phyloP scores from a whole-genome alignment of 2,329 filamentous ascomycete species.

The Apiospora marii region DNA sequence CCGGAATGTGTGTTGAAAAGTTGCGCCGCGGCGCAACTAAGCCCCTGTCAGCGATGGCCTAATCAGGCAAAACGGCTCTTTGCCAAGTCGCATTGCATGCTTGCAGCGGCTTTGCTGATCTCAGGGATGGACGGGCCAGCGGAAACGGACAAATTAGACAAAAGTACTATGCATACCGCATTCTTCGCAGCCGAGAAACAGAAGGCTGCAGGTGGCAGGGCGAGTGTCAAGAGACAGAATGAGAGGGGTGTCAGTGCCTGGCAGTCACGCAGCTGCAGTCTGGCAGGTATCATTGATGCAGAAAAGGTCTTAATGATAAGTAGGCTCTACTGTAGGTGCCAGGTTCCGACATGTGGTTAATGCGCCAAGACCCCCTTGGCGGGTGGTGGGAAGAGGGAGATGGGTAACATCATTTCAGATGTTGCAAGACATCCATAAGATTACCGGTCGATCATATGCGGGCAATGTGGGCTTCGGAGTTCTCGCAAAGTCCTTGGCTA shows the following conservation, averaged over 20 bases:
- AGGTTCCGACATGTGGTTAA: neutral
- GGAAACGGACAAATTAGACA: neutral
- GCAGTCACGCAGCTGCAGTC: neutral
- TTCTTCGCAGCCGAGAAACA: neutral
- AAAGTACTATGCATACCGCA: neutral
- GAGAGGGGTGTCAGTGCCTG: neutral
- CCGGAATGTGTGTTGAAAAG: neutral
- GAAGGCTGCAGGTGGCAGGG: neutral
- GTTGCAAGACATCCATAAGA: conserved; percentile 1
- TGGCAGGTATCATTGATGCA: neutral
- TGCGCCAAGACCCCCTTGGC: too few relatives aligned
- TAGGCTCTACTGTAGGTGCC: too few relatives aligned
- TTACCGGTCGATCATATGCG: neutral
- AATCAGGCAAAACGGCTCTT: neutral
- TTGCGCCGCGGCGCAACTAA: neutral
- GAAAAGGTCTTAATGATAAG: neutral
- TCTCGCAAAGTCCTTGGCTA: neutral
- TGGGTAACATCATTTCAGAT: neutral
- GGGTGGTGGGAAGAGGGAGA: neutral
- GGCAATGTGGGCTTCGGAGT: neutral
- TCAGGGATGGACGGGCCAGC: neutral
- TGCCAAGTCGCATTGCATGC: conserved; percentile 15
- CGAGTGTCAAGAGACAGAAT: neutral
- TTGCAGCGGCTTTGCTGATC: conserved; percentile 14
- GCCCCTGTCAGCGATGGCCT: neutral